Evolutionary conservation across 371 early-diverging fungal species (phyloP), one percentile per base, ranked within the genome.

Genomic region (Sporodiniella umbellata): DNA sequence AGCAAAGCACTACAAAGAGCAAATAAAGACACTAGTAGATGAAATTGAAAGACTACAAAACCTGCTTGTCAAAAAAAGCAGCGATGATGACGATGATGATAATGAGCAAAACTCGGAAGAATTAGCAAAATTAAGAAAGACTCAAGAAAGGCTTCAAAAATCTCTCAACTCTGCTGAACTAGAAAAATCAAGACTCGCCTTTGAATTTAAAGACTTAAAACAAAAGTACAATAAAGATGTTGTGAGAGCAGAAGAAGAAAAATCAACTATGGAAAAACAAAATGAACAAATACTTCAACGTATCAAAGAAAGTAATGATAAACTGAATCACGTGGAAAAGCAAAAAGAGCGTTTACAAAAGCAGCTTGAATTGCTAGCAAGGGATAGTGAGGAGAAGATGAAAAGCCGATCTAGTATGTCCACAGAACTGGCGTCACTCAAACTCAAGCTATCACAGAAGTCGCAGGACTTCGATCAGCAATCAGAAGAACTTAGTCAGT

Each of bases 1-100:
- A 11, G 23, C 33, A 1, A 48, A 47, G n/a, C 5, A 47, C 4
- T 42, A 58, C 22, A 28, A 26, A 3, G 30, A 10, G 15, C 52
- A 37, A 47, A 30, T 47, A 1, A 33, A 21, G 14, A 48, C 48
- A 15, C 35, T 58, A 0, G 48, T 58, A 0, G 48, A 51, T 12
- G 52, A 58, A 35, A 26, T 43, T 4, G 44, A 25, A 43, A 43
- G 40, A 40, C 40, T 40, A 19, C 18, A 40, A 15, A 21, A 15
- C 5, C 21, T 21, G 12, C 8, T 21, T 8, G 15, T 4, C 21
- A 40, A 21, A 1, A 40, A 40, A 40, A 40, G 15, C 10, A 8
- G 12, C 15, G 40, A 40, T 12, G 21, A 40, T 12, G 21, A 40
- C 17, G 39, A 39, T 8, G 40, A 40, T 22, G 40, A 40, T n/a